These are phyloP conservation scores for Immersiella caudata DNA, from an alignment of 495 filamentous ascomycete species.

Conservation along the genomic window DNA sequence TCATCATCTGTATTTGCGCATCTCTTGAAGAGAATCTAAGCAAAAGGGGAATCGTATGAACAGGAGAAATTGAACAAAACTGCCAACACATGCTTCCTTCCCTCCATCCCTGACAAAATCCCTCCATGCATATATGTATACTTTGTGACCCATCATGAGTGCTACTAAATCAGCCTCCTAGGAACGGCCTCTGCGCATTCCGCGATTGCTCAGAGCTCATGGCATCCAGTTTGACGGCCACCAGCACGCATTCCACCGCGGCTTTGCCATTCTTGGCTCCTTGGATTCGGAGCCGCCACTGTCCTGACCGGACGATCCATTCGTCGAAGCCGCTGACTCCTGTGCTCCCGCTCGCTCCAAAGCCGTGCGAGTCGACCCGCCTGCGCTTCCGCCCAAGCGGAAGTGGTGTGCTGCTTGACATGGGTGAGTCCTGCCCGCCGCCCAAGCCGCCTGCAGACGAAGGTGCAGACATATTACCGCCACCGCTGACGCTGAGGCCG, in stretches of 20 bases:
- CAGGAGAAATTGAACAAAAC: background rate
- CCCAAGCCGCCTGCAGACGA: constrained; percentile 38
- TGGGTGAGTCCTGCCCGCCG: constrained; percentile 40
- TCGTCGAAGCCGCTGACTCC: constrained; percentile 36
- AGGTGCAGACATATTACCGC: constrained; percentile 35
- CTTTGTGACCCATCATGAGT: no score
- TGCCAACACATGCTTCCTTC: no score
- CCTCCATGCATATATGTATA: no score
- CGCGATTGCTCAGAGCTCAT: constrained; percentile 66
- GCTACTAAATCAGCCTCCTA: constrained; percentile 41
- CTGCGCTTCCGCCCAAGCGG: constrained; percentile 49
- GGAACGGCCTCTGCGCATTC: constrained; percentile 70
- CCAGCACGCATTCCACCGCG: constrained; percentile 67
- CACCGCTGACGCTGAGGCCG: constrained; percentile 20
- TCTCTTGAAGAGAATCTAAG: background rate
- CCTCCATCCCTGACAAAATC: no score
- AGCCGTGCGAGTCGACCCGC: constrained; percentile 43
- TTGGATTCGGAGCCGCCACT: constrained; percentile 80
- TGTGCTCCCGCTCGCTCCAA: constrained; percentile 29
- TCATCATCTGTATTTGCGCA: no score
- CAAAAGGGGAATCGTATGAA: background rate
- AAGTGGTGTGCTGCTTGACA: constrained; percentile 28
- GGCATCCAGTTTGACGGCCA: constrained; percentile 81
- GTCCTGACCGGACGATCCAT: constrained; percentile 77
- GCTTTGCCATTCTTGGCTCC: constrained; percentile 50